These are phyloP conservation scores for Histomonas meleagridis DNA, from an alignment of 208 protist genomes.

Conservation along the genomic window DNA sequence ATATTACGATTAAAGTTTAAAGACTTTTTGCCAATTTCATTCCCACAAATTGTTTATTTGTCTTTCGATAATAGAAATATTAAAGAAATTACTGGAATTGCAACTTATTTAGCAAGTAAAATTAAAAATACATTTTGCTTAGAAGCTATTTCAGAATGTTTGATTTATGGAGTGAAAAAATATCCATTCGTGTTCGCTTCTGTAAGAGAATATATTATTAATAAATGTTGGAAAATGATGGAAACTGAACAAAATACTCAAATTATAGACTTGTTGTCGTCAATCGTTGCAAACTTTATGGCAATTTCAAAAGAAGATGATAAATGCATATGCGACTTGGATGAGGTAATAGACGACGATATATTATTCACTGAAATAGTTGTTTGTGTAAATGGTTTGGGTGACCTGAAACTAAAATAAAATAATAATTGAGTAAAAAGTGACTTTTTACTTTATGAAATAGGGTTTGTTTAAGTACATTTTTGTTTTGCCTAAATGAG, in stretches of 20 bases:
- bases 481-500: no score
- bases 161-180: not conserved
- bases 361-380: no score
- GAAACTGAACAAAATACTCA: not conserved
- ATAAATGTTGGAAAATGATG: not conserved
- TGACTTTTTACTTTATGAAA: no score
- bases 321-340: not conserved
- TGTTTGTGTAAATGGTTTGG: no score
- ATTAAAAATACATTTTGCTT: not conserved
- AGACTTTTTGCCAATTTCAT: not conserved
- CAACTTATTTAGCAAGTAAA: not conserved
- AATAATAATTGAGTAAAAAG: no score
- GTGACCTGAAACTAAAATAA: no score
- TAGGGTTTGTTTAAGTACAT: no score
- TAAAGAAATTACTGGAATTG: not conserved
- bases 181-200: not conserved
- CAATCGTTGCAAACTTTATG: not conserved
- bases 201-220: not conserved
- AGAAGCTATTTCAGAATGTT: not conserved
- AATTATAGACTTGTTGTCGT: not conserved
- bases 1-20: no score
- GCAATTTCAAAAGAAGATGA: not conserved
- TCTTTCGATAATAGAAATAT: not conserved
- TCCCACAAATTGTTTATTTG: not conserved
- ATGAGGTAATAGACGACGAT: no score